Evolutionary conservation across 139 green algal species (phyloP).

Genomic region (Chlorella sp.): DNA sequence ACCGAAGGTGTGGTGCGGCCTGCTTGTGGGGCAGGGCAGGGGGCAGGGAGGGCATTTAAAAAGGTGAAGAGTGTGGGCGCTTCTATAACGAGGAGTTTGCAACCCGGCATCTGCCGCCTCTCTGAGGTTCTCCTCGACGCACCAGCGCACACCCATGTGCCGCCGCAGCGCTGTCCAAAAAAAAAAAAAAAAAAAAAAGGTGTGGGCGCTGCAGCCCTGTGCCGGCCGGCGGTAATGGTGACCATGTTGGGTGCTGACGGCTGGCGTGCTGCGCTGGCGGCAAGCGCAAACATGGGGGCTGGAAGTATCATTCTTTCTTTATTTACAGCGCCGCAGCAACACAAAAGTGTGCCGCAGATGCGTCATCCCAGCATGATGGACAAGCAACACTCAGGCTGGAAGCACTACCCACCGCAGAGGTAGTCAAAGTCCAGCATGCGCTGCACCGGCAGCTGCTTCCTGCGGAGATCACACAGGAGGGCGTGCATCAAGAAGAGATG

Average conservation of each 20-base stretch:
- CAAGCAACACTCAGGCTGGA: neutral
- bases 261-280: too few species aligned
- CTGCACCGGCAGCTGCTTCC: constrained; percentile 70
- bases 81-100: neutral
- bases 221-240: too few species aligned
- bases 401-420: constrained; percentile 75
- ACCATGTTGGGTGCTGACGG: too few species aligned
- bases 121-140: too few species aligned
- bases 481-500: neutral
- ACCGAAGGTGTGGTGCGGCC: constrained; percentile 84
- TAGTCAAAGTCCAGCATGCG: constrained; percentile 98
- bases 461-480: neutral
- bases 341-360: too few species aligned
- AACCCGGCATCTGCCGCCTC: too few species aligned
- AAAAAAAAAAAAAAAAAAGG: neutral
- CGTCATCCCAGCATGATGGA: too few species aligned
- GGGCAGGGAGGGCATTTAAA: neutral
- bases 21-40: constrained; percentile 37
- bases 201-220: neutral
- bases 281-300: neutral
- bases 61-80: neutral
- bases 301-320: too few species aligned
- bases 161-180: too few species aligned
- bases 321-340: too few species aligned
- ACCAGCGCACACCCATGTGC: too few species aligned